Evolutionary conservation across 2,329 filamentous ascomycete species (phyloP).

Genomic region (Cyclaneusma minus): DNA sequence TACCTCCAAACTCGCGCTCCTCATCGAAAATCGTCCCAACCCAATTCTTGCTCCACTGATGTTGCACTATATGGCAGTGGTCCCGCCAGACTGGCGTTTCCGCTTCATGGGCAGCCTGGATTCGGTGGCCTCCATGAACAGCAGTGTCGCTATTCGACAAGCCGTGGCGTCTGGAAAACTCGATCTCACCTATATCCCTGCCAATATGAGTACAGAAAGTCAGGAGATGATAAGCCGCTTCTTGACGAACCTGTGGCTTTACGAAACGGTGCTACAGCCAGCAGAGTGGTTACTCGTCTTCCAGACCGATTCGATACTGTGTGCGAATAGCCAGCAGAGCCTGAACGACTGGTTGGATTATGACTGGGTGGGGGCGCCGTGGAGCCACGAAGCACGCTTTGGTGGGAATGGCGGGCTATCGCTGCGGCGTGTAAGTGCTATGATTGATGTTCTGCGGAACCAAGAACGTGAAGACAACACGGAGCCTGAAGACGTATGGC

Average conservation of each 20-base stretch:
- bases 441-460: constrained; percentile 11
- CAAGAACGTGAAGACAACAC: constrained; percentile 27
- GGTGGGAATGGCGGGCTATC: constrained; percentile 17
- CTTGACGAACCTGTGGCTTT: constrained; percentile 35
- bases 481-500: constrained; percentile 41
- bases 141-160: constrained; percentile 28
- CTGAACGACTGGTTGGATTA: constrained; percentile 34
- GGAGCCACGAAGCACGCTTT: constrained; percentile 12
- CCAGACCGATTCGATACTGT: constrained; percentile 38
- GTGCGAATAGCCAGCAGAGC: constrained; percentile 31
- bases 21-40: constrained; percentile 35
- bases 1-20: constrained; percentile 34
- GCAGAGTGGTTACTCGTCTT: constrained; percentile 39
- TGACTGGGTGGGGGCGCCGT: constrained; percentile 22
- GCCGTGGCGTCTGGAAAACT: constrained; percentile 26
- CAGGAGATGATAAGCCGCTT: constrained; percentile 37
- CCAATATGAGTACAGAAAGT: constrained; percentile 31
- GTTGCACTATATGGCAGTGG: constrained; percentile 39
- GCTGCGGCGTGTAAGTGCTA: constrained; percentile 12
- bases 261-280: constrained; percentile 29
- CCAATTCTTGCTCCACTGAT: constrained; percentile 35
- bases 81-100: constrained; percentile 41
- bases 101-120: constrained; percentile 35
- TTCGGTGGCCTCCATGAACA: constrained; percentile 28
- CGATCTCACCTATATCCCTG: constrained; percentile 33